These are phyloP conservation scores for Parathielavia hyrcaniae DNA, from an alignment of 495 filamentous ascomycete species.

Conservation along the genomic window DNA sequence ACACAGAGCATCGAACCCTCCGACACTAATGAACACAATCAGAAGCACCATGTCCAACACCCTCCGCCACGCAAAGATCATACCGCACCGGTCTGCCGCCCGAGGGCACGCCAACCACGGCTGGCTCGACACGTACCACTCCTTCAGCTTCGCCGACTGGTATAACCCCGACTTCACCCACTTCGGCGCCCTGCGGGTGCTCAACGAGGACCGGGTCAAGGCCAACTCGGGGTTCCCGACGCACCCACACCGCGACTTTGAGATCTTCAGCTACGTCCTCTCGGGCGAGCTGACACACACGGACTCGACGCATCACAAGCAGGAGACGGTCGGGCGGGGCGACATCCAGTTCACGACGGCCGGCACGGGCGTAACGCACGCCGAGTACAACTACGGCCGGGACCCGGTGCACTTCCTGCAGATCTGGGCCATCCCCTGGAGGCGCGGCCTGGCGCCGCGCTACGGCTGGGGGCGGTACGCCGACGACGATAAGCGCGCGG, in stretches of 20 bases:
- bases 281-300: constrained; percentile 74
- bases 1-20: not conserved
- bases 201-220: constrained; percentile 77
- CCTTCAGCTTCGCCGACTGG: constrained; percentile 73
- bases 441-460: constrained; percentile 56
- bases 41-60: constrained; percentile 49
- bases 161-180: constrained; percentile 56
- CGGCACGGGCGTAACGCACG: constrained; percentile 70
- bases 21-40: constrained; percentile 20
- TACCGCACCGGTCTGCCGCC: constrained; percentile 51
- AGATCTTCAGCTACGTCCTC: constrained; percentile 80
- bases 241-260: constrained; percentile 72
- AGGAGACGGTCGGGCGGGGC: constrained; percentile 58
- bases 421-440: constrained; percentile 74
- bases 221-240: constrained; percentile 66
- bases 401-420: constrained; percentile 72
- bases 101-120: constrained; percentile 71
- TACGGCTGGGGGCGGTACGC: constrained; percentile 64
- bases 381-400: constrained; percentile 59
- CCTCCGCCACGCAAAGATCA: constrained; percentile 57
- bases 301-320: constrained; percentile 63
- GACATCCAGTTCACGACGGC: constrained; percentile 81
- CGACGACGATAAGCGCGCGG: constrained; percentile 61
- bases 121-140: constrained; percentile 82
- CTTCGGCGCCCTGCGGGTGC: constrained; percentile 67